phyloP scores from a whole-genome alignment of 2,329 filamentous ascomycete genomes.

The Trichoderma cornu-damae region DNA sequence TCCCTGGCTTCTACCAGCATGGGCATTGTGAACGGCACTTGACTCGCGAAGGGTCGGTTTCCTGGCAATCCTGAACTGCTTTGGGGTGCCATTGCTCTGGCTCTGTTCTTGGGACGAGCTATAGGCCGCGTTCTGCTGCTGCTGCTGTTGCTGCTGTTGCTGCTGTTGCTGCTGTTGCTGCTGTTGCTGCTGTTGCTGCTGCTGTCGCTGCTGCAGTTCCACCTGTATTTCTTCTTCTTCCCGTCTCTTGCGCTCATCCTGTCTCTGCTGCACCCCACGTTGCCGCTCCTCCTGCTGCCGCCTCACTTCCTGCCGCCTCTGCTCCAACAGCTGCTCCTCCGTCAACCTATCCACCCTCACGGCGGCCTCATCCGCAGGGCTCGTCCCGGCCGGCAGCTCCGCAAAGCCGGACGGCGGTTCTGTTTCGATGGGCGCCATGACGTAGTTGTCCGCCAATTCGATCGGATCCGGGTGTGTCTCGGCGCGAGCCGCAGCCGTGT shows the following conservation, averaged over 20 bases:
- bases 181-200: background rate
- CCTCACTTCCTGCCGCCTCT: background rate
- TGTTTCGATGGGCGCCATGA: constrained; percentile 36
- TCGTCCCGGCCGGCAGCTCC: constrained; percentile 37
- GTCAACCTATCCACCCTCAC: constrained; percentile 21
- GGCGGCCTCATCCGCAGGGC: constrained; percentile 27
- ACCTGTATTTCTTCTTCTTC: background rate
- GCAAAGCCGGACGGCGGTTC: constrained; percentile 27
- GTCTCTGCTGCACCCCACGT: background rate
- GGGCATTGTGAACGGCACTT: background rate
- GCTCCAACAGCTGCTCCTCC: constrained; percentile 19
- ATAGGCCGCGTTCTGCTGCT: background rate
- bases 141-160: background rate
- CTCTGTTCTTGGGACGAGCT: background rate
- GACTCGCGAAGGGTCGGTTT: constrained; percentile 18
- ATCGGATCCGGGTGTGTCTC: constrained; percentile 43
- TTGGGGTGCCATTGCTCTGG: background rate
- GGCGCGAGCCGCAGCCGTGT: constrained; percentile 37
- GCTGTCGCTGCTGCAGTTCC: background rate
- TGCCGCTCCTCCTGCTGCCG: constrained; percentile 7
- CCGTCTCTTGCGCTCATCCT: background rate
- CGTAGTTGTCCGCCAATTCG: constrained; percentile 40
- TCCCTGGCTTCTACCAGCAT: background rate
- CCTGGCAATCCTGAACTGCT: constrained; percentile 20
- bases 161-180: background rate